These are phyloP conservation scores for Ganoderma sp. DNA, from an alignment of 1,284 basidiomycete genomes.

Conservation along the genomic window DNA sequence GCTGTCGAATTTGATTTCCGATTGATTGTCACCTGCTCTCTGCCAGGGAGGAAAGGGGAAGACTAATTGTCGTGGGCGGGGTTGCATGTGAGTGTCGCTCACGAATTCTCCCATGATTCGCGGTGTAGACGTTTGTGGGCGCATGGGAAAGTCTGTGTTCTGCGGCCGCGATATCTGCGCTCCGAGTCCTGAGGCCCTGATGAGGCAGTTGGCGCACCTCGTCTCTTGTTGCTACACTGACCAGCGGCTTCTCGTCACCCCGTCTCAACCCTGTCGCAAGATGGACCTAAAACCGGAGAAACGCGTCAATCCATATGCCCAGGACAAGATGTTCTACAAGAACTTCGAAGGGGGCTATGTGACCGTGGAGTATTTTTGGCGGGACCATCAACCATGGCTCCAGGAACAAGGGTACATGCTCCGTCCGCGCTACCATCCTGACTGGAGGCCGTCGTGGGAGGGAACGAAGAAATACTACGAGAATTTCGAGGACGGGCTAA, in stretches of 20 bases:
- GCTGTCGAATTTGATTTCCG: too few relatives aligned
- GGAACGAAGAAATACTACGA: constrained; percentile 1
- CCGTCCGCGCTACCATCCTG: constrained; percentile 27
- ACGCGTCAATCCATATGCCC: not conserved
- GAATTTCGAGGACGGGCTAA: constrained; percentile 21
- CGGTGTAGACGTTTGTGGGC: not conserved
- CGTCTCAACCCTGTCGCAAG: not conserved
- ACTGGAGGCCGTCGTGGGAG: constrained; percentile 28
- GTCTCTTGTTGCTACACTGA: not conserved
- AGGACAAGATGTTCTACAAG: not conserved
- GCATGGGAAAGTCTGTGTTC: not conserved
- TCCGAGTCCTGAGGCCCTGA: not conserved
- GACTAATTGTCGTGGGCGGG: not conserved
- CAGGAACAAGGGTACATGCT: constrained; percentile 28
- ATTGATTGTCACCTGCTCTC: too few relatives aligned
- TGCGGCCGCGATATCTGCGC: not conserved
- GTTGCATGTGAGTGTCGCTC: not conserved
- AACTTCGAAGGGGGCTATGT: not conserved
- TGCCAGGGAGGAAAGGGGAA: too few relatives aligned
- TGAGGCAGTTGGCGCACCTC: not conserved
- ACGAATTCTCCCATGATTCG: not conserved
- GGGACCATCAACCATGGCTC: constrained; percentile 27
- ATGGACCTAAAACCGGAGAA: not conserved
- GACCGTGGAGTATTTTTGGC: constrained; percentile 10
- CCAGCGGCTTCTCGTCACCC: not conserved